phyloP scores from a whole-genome alignment of 2,329 filamentous ascomycete genomes.

The Ustulina deusta region DNA sequence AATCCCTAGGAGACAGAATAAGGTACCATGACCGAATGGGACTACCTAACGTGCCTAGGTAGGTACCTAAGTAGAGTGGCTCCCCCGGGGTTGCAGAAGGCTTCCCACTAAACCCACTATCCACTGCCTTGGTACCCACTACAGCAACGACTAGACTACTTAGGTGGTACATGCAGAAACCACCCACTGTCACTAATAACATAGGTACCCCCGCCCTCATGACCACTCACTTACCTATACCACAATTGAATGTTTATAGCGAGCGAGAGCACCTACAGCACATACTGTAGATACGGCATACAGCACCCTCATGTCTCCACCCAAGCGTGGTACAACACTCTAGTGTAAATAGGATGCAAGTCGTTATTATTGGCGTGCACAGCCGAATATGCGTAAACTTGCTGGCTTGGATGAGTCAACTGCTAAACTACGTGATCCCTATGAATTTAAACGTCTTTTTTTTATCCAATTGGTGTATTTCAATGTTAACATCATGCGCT shows the following conservation, averaged over 20 bases:
- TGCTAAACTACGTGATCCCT: background rate
- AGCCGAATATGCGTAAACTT: background rate
- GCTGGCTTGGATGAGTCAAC: background rate
- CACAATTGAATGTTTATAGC: no score
- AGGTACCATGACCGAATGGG: conserved; percentile 18
- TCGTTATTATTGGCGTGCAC: background rate
- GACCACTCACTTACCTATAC: no score
- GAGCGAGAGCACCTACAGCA: background rate
- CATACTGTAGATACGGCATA: background rate
- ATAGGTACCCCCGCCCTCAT: no score
- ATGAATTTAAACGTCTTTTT: no score
- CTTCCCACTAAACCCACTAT: background rate
- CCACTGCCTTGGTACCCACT: no score
- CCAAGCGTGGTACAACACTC: no score
- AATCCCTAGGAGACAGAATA: conserved; percentile 29
- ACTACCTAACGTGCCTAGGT: background rate
- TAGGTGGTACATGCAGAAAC: conserved; percentile 24
- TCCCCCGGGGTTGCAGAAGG: conserved; percentile 11
- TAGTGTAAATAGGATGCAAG: background rate
- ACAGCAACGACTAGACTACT: background rate
- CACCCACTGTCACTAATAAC: background rate
- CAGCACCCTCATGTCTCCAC: no score
- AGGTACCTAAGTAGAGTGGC: background rate
- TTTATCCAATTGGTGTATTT: background rate
- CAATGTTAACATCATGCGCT: background rate